These are phyloP conservation scores for Rhodotorula sphaerocarpa DNA, from an alignment of 768 basidiomycete genomes.

Conservation along the genomic window DNA sequence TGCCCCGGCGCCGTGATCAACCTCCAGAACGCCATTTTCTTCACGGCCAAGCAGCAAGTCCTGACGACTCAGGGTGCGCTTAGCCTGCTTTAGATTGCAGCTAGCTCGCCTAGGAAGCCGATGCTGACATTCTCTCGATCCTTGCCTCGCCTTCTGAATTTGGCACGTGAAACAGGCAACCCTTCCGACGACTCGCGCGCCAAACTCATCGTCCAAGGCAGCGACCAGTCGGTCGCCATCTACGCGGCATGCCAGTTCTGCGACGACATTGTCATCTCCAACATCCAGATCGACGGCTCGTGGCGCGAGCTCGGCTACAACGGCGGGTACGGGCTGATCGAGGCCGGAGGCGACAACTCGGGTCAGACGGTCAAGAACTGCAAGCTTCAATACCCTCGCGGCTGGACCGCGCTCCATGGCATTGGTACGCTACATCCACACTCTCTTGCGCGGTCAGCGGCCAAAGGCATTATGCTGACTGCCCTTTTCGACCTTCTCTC, in stretches of 20 bases:
- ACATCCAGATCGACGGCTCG: constrained; percentile 37
- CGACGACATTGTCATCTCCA: constrained; percentile 21
- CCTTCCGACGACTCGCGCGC: constrained; percentile 36
- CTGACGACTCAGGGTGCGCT: constrained; percentile 36
- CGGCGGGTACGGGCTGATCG: constrained; percentile 26
- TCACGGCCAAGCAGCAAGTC: constrained; percentile 37
- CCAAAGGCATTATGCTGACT: too few relatives aligned
- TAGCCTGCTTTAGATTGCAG: too few relatives aligned
- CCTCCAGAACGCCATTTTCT: constrained; percentile 33
- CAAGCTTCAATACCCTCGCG: constrained; percentile 37
- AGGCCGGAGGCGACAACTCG: constrained; percentile 34
- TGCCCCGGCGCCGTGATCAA: constrained; percentile 37
- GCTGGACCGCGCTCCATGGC: constrained; percentile 39
- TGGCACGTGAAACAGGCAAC: too few relatives aligned
- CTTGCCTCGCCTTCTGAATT: not conserved
- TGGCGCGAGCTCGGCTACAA: constrained; percentile 26
- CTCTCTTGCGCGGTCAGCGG: too few relatives aligned
- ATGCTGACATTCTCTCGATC: not conserved
- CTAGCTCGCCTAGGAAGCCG: not conserved
- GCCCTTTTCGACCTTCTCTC: not conserved
- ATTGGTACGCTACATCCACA: constrained; percentile 26
- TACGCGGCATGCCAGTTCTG: constrained; percentile 29
- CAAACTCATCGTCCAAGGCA: constrained; percentile 29
- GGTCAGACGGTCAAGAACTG: constrained; percentile 33
- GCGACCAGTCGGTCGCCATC: constrained; percentile 35